A percentile compares a stretch with the other conserved stretches of the same genome.
These are phyloP conservation scores for Ophiostoma sp. DNA, from an alignment of 2,329 filamentous ascomycete genomes.

Conservation along the genomic window DNA sequence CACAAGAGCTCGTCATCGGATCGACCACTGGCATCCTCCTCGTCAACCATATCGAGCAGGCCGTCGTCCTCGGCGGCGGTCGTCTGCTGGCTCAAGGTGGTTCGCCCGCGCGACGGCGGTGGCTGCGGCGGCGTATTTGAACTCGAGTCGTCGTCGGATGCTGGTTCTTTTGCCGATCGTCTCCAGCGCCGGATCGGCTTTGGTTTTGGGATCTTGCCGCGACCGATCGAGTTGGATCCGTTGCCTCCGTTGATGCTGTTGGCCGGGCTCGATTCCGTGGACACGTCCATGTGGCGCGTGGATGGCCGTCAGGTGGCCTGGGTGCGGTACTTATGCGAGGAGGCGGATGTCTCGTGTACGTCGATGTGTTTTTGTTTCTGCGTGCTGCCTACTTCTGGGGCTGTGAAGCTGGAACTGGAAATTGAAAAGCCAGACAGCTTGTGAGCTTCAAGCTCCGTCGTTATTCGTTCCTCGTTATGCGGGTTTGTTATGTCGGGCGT, in stretches of 20 bases:
- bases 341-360: neutral
- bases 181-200: conserved; percentile 19
- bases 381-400: neutral
- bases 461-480: neutral
- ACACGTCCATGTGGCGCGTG: neutral
- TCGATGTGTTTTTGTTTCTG: neutral
- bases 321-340: conserved; percentile 1
- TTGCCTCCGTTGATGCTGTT: conserved; percentile 12
- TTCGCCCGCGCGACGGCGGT: neutral
- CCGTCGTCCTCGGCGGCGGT: conserved; percentile 13
- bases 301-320: neutral
- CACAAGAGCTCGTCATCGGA: conserved; percentile 21
- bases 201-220: conserved; percentile 3
- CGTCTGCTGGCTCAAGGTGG: neutral
- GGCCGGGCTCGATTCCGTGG: conserved; percentile 16
- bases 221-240: neutral
- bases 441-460: conserved; percentile 10
- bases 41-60: conserved; percentile 19
- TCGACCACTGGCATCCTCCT: conserved; percentile 11
- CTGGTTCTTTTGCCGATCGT: neutral
- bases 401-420: neutral
- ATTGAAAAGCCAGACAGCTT: neutral
- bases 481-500: neutral
- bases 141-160: neutral
- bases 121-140: conserved; percentile 1